Evolutionary conservation across 192 early-diverging fungal genomes (phyloP).

Genomic region (Entomortierella parvispora): DNA sequence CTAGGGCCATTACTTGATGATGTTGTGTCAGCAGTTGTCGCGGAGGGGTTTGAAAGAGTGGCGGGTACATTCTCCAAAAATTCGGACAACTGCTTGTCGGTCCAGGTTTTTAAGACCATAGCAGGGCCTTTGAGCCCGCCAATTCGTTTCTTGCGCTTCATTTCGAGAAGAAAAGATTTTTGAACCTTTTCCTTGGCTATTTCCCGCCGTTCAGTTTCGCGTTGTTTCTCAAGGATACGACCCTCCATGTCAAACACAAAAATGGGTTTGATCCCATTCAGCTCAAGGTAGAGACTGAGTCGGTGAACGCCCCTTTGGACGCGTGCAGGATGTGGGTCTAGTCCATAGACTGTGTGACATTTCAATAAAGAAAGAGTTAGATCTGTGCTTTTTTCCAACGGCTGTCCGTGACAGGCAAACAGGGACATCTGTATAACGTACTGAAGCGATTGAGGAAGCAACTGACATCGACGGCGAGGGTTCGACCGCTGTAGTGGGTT

Average conservation of each 20-base stretch:
- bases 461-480: slow-evolving; percentile 64
- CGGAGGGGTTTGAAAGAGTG: not conserved
- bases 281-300: slow-evolving; percentile 58
- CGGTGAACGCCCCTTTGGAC: slow-evolving; percentile 70
- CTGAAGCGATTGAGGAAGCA: slow-evolving; percentile 67
- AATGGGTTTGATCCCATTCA: slow-evolving; percentile 67
- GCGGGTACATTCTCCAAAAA: too few relatives aligned
- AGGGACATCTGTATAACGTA: too few relatives aligned
- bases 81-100: slow-evolving; percentile 1
- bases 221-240: slow-evolving; percentile 62
- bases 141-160: slow-evolving; percentile 44
- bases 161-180: slow-evolving; percentile 51
- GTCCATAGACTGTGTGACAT: slow-evolving; percentile 43
- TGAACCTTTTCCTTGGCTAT: slow-evolving; percentile 36
- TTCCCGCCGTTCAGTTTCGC: slow-evolving; percentile 52
- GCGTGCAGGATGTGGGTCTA: slow-evolving; percentile 51
- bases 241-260: slow-evolving; percentile 75
- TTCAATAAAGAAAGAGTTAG: not conserved
- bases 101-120: slow-evolving; percentile 2
- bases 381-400: not conserved
- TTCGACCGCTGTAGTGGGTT: slow-evolving; percentile 52
- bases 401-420: too few relatives aligned
- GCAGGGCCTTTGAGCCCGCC: slow-evolving; percentile 19
- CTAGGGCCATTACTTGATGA: not conserved
- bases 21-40: not conserved